A percentile compares a stretch with the other conserved stretches of the same genome.
Evolutionary conservation across 345 rosid species (phyloP).

Genomic region (Chamaenerion angustifolium): DNA sequence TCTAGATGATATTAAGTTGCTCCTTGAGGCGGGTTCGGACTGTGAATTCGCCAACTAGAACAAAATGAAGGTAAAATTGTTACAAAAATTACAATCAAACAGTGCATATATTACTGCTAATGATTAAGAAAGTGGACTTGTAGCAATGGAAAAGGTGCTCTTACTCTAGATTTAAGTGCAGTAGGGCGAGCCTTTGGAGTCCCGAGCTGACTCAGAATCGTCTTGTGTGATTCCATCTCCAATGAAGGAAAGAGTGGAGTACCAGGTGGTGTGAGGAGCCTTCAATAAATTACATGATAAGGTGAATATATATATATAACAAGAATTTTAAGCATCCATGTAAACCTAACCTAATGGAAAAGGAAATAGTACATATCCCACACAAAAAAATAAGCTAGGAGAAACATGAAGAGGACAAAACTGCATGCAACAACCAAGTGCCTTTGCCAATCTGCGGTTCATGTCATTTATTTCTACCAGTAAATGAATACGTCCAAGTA

Average conservation of each 20-base stretch:
- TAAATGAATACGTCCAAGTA: background rate
- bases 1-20: slow-evolving; percentile 42
- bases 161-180: slow-evolving; percentile 71
- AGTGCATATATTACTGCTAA: background rate
- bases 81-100: background rate
- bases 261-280: slow-evolving; percentile 98
- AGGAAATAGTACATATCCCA: too few relatives aligned
- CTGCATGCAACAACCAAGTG: background rate
- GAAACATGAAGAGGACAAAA: background rate
- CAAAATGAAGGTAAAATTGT: slow-evolving; percentile 8
- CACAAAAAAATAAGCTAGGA: too few relatives aligned
- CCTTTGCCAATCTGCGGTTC: background rate
- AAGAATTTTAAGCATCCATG: background rate
- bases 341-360: too few relatives aligned
- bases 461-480: background rate
- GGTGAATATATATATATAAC: background rate
- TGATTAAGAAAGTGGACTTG: background rate
- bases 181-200: slow-evolving; percentile 51
- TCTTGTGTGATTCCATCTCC: slow-evolving; percentile 84
- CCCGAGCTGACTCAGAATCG: slow-evolving; percentile 52
- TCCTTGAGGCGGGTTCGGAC: slow-evolving; percentile 41
- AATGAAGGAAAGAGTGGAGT: slow-evolving; percentile 94
- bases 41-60: slow-evolving; percentile 62
- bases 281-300: slow-evolving; percentile 6
- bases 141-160: slow-evolving; percentile 4